Percentiles rank a stretch among this genome's conserved stretches.
Conservation (phyloP, 2,329 filamentous ascomycete genomes). For the Aureobasidium melanogenum region DNA sequence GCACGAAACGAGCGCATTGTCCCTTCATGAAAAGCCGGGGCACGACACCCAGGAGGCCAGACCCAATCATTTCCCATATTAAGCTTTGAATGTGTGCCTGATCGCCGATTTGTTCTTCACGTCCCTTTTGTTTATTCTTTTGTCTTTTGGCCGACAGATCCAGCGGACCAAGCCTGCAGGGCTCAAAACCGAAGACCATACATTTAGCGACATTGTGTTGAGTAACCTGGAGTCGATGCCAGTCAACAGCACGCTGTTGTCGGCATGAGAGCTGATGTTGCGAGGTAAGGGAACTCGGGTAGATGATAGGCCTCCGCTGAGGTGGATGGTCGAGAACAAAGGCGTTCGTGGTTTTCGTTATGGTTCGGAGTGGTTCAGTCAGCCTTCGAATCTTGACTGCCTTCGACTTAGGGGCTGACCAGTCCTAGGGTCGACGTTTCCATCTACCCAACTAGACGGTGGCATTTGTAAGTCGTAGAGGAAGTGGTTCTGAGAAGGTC, state of each 20-base stretch:
- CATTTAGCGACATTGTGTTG: neutral
- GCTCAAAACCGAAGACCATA: neutral
- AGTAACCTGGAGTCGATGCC: neutral
- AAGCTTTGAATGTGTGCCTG: neutral
- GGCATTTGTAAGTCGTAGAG: neutral
- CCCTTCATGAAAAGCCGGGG: neutral
- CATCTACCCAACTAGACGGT: neutral
- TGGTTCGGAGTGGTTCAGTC: neutral
- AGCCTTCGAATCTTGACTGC: neutral
- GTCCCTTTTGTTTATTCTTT: neutral
- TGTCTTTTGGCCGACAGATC: too few species aligned
- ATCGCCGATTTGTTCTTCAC: neutral
- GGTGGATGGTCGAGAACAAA: neutral
- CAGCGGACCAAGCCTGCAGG: too few species aligned
- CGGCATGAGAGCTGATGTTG: neutral
- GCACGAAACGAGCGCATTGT: neutral
- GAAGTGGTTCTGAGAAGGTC: neutral
- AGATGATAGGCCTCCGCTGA: neutral
- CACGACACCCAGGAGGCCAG: neutral
- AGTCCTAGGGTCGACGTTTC: neutral
- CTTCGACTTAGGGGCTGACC: neutral
- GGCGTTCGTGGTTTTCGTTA: neutral
- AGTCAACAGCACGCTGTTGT: neutral
- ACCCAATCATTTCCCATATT: neutral
- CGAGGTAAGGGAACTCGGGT: neutral